A percentile compares a stretch with the other conserved stretches of the same genome.
Evolutionary conservation across 1,284 basidiomycete genomes (phyloP).

Genomic region (Lentinula novae-zelandiae): DNA sequence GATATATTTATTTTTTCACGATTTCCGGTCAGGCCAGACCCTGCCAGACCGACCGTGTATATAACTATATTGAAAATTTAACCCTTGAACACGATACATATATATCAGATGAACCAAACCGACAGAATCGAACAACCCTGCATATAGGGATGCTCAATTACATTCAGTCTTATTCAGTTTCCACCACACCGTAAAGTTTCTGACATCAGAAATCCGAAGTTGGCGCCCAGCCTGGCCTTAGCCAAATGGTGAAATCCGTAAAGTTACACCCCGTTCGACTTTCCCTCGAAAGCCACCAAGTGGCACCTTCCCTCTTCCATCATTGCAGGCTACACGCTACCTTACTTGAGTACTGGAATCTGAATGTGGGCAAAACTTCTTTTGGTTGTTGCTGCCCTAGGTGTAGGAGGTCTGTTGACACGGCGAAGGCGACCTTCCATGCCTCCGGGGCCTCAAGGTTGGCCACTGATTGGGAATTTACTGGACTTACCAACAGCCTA

Average conservation of each 20-base stretch:
- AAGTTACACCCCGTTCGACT: neutral
- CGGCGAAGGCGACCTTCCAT: conserved; percentile 17
- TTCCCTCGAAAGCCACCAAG: neutral
- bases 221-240: too few species aligned
- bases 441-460: conserved; percentile 39
- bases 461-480: conserved; percentile 40
- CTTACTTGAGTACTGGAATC: neutral
- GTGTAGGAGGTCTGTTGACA: neutral
- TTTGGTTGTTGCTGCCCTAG: neutral
- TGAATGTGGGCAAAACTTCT: neutral
- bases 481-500: conserved; percentile 36
- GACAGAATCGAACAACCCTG: neutral
- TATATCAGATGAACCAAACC: too few species aligned
- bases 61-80: too few species aligned
- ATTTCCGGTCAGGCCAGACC: too few species aligned
- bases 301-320: neutral
- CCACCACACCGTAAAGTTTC: too few species aligned
- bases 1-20: too few species aligned
- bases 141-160: too few species aligned
- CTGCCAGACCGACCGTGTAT: too few species aligned
- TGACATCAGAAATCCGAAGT: too few species aligned
- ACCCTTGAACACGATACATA: too few species aligned
- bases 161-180: too few species aligned
- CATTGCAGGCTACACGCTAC: neutral
- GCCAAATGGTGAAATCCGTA: neutral